Conservation (phyloP, 257 asterid genomes). For the Pogostemon cablin region DNA sequence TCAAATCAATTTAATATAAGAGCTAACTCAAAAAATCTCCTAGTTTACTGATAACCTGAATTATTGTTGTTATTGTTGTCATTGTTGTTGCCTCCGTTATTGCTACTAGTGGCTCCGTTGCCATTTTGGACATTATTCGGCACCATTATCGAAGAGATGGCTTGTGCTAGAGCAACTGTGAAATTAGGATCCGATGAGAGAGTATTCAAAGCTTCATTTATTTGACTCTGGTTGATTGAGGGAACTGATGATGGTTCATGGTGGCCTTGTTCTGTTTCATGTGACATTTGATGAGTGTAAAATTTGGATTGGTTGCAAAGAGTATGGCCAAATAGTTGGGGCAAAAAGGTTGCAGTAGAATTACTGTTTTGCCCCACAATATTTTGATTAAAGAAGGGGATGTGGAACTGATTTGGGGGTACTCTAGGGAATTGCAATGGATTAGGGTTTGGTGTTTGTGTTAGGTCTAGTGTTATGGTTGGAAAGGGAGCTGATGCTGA, state of each 20-base stretch:
- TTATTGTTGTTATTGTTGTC: conserved; percentile 31
- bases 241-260: conserved; percentile 28
- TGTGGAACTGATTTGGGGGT: conserved; percentile 55
- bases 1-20: not conserved
- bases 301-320: conserved; percentile 77
- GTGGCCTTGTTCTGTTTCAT: conserved; percentile 45
- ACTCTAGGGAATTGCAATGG: conserved; percentile 52
- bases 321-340: conserved; percentile 74
- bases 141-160: conserved; percentile 68
- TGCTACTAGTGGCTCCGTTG: not conserved
- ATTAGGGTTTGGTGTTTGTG: conserved; percentile 73
- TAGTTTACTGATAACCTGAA: conserved; percentile 22
- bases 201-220: conserved; percentile 65
- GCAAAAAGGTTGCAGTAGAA: conserved; percentile 57
- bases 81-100: conserved; percentile 25
- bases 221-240: conserved; percentile 43
- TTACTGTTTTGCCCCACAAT: conserved; percentile 25
- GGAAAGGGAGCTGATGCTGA: conserved; percentile 97
- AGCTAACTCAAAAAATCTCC: not conserved
- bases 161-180: conserved; percentile 77
- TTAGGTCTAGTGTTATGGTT: conserved; percentile 88
- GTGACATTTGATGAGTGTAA: conserved; percentile 79
- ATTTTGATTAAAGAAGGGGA: conserved; percentile 54
- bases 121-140: conserved; percentile 32
- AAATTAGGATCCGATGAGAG: conserved; percentile 79